Percentiles rank a stretch among this genome's conserved stretches.
Evolutionary conservation across 2,329 filamentous ascomycete genomes (phyloP).

Genomic region (Fusarium penzigii): DNA sequence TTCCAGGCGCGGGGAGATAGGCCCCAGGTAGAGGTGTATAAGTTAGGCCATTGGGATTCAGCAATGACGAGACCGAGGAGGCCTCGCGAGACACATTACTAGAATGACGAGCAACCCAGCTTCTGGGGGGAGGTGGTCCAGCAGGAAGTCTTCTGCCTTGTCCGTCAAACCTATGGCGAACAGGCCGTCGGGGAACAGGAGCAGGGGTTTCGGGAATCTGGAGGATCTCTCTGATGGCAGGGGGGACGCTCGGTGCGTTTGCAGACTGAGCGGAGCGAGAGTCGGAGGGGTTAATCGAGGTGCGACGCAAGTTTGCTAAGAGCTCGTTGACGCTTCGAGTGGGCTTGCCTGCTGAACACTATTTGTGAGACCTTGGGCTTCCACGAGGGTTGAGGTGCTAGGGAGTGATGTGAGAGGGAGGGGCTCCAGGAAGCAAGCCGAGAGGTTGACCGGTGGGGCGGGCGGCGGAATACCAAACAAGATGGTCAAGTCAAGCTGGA

Average conservation of each 20-base stretch:
- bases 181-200: constrained; percentile 49
- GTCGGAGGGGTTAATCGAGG: constrained; percentile 34
- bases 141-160: constrained; percentile 55
- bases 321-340: constrained; percentile 58
- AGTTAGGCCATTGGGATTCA: constrained; percentile 18
- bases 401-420: constrained; percentile 10
- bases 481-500: too few species aligned
- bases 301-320: constrained; percentile 57
- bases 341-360: constrained; percentile 34
- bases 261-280: constrained; percentile 30
- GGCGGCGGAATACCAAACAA: constrained; percentile 10
- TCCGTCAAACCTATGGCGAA: constrained; percentile 44
- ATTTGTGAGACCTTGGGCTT: constrained; percentile 30
- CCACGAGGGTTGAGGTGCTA: constrained; percentile 28
- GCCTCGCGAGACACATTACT: constrained; percentile 14
- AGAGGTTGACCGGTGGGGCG: constrained; percentile 22
- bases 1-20: constrained; percentile 45
- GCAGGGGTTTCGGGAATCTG: constrained; percentile 59
- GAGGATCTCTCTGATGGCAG: constrained; percentile 58
- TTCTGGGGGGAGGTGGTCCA: constrained; percentile 60
- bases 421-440: constrained; percentile 25
- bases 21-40: constrained; percentile 44
- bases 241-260: constrained; percentile 56
- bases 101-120: constrained; percentile 46
- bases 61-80: constrained; percentile 21